Conservation (phyloP, 2,329 filamentous ascomycete species). For the Pseudophaeomoniella oleicola region DNA sequence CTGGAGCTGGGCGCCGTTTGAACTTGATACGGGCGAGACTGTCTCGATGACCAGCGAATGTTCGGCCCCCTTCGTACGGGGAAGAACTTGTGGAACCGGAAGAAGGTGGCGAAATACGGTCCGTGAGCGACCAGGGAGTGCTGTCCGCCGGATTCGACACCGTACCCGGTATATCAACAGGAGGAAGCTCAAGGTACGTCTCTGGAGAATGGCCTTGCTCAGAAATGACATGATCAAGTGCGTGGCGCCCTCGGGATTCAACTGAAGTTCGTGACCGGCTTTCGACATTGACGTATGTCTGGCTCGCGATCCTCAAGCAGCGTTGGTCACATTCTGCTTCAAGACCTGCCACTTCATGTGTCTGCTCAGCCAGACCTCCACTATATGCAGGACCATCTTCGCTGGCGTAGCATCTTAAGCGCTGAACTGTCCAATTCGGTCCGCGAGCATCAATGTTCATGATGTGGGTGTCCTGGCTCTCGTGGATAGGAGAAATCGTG, state of each 20-base stretch:
- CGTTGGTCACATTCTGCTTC: no score
- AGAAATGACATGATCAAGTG: not conserved
- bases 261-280: not conserved
- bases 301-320: no score
- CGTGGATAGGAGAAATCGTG: no score
- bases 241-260: not conserved
- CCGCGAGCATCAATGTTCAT: no score
- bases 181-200: not conserved
- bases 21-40: slow-evolving; percentile 10
- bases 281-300: no score
- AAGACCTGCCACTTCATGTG: no score
- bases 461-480: no score
- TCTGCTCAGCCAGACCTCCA: no score
- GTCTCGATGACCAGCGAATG: slow-evolving; percentile 11
- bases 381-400: no score
- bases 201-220: not conserved
- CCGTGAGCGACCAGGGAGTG: not conserved
- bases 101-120: not conserved
- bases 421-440: no score
- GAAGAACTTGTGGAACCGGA: slow-evolving; percentile 1
- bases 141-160: no score
- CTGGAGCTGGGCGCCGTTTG: slow-evolving; percentile 1
- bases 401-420: no score
- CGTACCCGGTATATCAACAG: not conserved
- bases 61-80: slow-evolving; percentile 6